A percentile compares a stretch with the other conserved stretches of the same genome.
phyloP scores from a whole-genome alignment of 1,284 basidiomycete species.

The Agaricales sp. region DNA sequence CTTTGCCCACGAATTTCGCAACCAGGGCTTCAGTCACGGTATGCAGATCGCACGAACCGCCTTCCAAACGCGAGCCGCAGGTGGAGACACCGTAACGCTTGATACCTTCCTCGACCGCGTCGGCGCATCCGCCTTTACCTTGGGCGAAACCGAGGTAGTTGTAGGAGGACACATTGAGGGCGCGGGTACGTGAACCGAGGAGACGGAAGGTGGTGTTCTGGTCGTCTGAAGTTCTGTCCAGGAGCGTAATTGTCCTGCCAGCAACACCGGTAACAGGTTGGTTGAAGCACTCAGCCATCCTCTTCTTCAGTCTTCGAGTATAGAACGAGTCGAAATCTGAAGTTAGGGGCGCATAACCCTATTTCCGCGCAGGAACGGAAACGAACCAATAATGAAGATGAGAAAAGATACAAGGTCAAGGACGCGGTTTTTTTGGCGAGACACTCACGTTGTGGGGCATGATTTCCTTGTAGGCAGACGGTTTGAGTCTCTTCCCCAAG shows the following conservation, averaged over 20 bases:
- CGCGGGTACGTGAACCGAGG: constrained; percentile 78
- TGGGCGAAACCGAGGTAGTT: constrained; percentile 99
- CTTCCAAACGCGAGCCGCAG: constrained; percentile 74
- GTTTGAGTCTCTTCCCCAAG: constrained; percentile 79
- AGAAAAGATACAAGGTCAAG: constrained; percentile 2
- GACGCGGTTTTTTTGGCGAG: background rate
- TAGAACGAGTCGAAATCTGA: constrained; percentile 99
- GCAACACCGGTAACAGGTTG: constrained; percentile 93
- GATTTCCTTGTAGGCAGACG: constrained; percentile 70
- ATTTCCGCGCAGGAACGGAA: constrained; percentile 10
- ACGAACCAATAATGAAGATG: constrained; percentile 4
- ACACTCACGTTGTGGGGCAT: constrained; percentile 69
- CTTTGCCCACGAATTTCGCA: constrained; percentile 82
- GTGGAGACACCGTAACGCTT: constrained; percentile 73
- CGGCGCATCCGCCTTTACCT: constrained; percentile 86
- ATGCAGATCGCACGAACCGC: constrained; percentile 82
- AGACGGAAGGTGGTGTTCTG: constrained; percentile 74
- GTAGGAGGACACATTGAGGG: constrained; percentile 96
- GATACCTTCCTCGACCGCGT: constrained; percentile 81
- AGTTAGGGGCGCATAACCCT: constrained; percentile 95
- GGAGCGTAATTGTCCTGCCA: constrained; percentile 82
- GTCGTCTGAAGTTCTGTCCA: constrained; percentile 81
- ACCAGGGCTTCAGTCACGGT: constrained; percentile 78
- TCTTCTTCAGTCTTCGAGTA: constrained; percentile 88
- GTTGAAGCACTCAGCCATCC: constrained; percentile 95